These are phyloP conservation scores for Fusarium nanum DNA, from an alignment of 2,329 filamentous ascomycete species.

Conservation along the genomic window DNA sequence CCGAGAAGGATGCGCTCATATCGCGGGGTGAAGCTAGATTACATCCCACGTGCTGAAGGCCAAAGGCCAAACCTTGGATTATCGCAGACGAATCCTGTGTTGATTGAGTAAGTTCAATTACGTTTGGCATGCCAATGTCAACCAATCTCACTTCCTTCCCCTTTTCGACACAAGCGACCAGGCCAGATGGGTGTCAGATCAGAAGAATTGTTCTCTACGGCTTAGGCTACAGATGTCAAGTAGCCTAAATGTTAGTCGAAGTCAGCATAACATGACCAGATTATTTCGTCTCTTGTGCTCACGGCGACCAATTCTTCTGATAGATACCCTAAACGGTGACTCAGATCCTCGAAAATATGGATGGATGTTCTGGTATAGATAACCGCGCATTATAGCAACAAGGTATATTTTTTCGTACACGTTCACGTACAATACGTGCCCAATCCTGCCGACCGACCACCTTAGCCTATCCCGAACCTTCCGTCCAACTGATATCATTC, in stretches of 20 bases:
- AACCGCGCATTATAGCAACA: slow-evolving; percentile 28
- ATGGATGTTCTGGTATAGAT: neutral
- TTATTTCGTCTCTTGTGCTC: neutral
- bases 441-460: slow-evolving; percentile 25
- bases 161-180: neutral
- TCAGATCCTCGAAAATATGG: neutral
- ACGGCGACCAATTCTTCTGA: neutral
- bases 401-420: slow-evolving; percentile 10
- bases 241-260: neutral
- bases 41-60: slow-evolving; percentile 25
- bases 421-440: neutral
- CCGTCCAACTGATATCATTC: slow-evolving; percentile 44
- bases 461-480: slow-evolving; percentile 28
- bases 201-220: neutral
- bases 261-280: neutral
- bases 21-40: slow-evolving; percentile 27
- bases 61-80: slow-evolving; percentile 13
- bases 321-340: neutral
- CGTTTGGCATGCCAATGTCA: slow-evolving; percentile 15
- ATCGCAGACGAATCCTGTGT: neutral
- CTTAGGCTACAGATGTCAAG: neutral
- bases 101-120: slow-evolving; percentile 31
- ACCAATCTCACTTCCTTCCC: neutral
- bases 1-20: slow-evolving; percentile 23
- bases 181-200: neutral